These are phyloP conservation scores for Mucuna pruriens DNA, from an alignment of 306 rosid species.

Conservation along the genomic window DNA sequence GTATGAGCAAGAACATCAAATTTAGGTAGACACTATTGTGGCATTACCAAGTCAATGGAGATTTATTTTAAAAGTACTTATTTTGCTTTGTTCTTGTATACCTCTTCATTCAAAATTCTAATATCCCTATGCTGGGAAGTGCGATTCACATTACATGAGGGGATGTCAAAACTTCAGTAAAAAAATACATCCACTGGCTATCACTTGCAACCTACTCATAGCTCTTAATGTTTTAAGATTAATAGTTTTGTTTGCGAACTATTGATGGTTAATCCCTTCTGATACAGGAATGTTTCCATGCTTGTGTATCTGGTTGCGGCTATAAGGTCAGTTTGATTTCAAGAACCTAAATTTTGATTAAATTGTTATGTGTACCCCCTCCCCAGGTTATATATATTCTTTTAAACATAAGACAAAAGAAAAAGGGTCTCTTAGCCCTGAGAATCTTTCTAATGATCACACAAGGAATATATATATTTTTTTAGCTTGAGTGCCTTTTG, in stretches of 20 bases:
- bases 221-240: conserved; percentile 7
- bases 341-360: conserved; percentile 8
- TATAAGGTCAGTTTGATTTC: conserved; percentile 70
- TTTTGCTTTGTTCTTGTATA: neutral
- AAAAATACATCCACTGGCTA: neutral
- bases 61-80: neutral
- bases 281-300: conserved; percentile 81
- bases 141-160: neutral
- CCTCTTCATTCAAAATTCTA: neutral
- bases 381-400: neutral
- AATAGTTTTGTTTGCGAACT: conserved; percentile 1
- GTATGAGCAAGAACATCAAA: neutral
- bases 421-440: neutral
- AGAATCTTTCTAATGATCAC: neutral
- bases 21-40: neutral
- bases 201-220: neutral
- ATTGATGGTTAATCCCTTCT: conserved; percentile 39
- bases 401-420: neutral
- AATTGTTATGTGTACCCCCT: neutral
- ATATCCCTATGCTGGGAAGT: neutral
- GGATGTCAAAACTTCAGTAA: neutral
- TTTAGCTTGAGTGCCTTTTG: neutral
- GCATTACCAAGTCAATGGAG: neutral
- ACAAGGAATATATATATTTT: neutral
- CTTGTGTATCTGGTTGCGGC: conserved; percentile 94